Conservation (phyloP, 495 filamentous ascomycete species). For the Penicillium robsamsonii region DNA sequence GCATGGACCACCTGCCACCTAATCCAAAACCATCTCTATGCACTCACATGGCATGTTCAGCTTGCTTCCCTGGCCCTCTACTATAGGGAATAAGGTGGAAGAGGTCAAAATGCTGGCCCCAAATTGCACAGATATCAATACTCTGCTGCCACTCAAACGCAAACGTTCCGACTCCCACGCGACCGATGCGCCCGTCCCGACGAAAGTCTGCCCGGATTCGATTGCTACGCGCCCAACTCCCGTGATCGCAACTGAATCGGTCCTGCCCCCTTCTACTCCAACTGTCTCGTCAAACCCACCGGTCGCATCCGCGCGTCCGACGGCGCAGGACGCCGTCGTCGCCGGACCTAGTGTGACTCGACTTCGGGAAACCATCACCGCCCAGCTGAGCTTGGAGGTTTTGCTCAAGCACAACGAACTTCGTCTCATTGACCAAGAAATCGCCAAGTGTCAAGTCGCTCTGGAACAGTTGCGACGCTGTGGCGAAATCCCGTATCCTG, state of each 20-base stretch:
- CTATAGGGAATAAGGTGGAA: slow-evolving; percentile 54
- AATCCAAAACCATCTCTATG: slow-evolving; percentile 16
- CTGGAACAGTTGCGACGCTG: slow-evolving; percentile 93
- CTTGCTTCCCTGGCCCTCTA: slow-evolving; percentile 53
- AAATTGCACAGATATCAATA: slow-evolving; percentile 26
- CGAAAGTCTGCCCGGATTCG: slow-evolving; percentile 34
- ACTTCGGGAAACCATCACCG: slow-evolving; percentile 71
- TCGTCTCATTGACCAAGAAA: slow-evolving; percentile 90
- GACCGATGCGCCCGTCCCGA: slow-evolving; percentile 34
- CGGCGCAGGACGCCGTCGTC: slow-evolving; percentile 22
- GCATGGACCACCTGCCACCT: slow-evolving; percentile 31
- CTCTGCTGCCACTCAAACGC: slow-evolving; percentile 51
- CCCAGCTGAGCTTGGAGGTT: slow-evolving; percentile 88
- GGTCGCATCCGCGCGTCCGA: slow-evolving; percentile 14
- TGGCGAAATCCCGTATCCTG: slow-evolving; percentile 83
- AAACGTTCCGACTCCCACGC: slow-evolving; percentile 48
- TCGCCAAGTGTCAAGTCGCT: slow-evolving; percentile 93
- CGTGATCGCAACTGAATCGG: slow-evolving; percentile 3
- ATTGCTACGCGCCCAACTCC: slow-evolving; percentile 12
- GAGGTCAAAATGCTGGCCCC: slow-evolving; percentile 46
- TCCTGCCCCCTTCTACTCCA: slow-evolving; percentile 8
- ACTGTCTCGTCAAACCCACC: slow-evolving; percentile 13
- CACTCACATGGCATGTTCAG: slow-evolving; percentile 59
- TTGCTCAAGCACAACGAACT: slow-evolving; percentile 92
- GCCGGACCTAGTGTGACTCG: slow-evolving; percentile 31